phyloP scores from a whole-genome alignment of 345 rosid genomes.

The Populus ilicifolia region DNA sequence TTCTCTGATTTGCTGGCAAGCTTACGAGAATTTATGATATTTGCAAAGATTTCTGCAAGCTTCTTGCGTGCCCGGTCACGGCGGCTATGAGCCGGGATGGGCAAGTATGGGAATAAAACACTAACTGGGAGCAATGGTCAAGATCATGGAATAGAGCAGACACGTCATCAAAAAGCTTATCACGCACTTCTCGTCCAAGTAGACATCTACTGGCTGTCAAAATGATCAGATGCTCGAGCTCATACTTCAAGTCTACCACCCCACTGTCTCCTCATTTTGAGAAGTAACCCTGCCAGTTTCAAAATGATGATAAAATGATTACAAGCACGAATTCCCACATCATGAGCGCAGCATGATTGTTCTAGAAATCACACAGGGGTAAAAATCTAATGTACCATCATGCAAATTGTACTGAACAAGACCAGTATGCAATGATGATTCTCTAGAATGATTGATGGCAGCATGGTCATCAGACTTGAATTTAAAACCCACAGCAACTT shows the following conservation, averaged over 20 bases:
- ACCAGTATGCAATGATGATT: not conserved
- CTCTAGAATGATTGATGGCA: not conserved
- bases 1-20: constrained; percentile 61
- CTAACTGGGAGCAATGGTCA: constrained; percentile 93
- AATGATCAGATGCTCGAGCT: constrained; percentile 89
- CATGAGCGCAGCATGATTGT: not conserved
- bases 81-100: constrained; percentile 90
- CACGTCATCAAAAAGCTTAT: constrained; percentile 90
- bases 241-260: constrained; percentile 82
- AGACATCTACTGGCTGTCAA: constrained; percentile 98
- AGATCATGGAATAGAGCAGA: constrained; percentile 93
- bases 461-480: not conserved
- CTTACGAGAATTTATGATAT: constrained; percentile 77
- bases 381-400: not conserved
- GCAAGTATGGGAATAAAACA: constrained; percentile 86
- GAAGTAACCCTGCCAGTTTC: constrained; percentile 66
- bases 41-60: constrained; percentile 70
- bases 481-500: not conserved
- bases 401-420: not conserved
- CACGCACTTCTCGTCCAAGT: constrained; percentile 87
- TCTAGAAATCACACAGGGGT: not conserved
- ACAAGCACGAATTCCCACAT: not conserved
- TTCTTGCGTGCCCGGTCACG: constrained; percentile 83
- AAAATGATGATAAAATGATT: constrained; percentile 10
- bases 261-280: constrained; percentile 95